Evolutionary conservation across 2,329 filamentous ascomycete genomes (phyloP), one percentile per base, ranked within the genome.

Genomic region (Exophiala alcalophila): DNA sequence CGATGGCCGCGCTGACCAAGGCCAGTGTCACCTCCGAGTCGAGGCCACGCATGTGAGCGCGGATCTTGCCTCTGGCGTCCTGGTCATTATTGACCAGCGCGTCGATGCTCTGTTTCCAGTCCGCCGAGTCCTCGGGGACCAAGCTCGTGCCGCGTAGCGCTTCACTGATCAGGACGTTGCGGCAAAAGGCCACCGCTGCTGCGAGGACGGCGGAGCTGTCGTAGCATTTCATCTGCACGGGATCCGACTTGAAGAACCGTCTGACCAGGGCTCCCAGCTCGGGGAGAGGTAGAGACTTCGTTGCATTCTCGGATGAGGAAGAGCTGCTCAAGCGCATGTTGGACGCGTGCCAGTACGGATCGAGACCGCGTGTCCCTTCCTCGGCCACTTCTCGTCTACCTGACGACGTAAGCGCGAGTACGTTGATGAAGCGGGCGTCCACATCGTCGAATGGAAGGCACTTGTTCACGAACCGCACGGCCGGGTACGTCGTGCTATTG

Each of bases 401-500:
- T 3, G 74, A 74, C 9, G 81, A 81, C 11, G 78, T 80, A 6
- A 92, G 70, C 5, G 90, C 91, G 35, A 96, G 73, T 11, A 97
- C 77, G 61, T 96, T 81, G 32, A 96, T 85, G 86, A 88, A 96
- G 34, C 92, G 79, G 18, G 81, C 92, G 25, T 83, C 72, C 7
- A 87, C 74, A 57, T 95, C 88, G 14, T 74, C 74, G 56, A 88
- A 96, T 1, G 84, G 78, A 4, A 98, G 71, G 57, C 88, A 94
- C 36, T 86, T 78, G 60, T 97, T 97, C 8, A 88, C 87, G 73
- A 91, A 96, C 44, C 92, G 86, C 5, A 92, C 82, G 16, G 83
- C 83, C 14, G 87, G 83, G 65, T 90, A 92, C 5, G 86, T 80
- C 23, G 85, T 84, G 57, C 84, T 90, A 53, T 84, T 76, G n/a